Base-by-base conservation (phyloP, 192 early-diverging fungal species). In the Rhizophagus prolifer region DNA sequence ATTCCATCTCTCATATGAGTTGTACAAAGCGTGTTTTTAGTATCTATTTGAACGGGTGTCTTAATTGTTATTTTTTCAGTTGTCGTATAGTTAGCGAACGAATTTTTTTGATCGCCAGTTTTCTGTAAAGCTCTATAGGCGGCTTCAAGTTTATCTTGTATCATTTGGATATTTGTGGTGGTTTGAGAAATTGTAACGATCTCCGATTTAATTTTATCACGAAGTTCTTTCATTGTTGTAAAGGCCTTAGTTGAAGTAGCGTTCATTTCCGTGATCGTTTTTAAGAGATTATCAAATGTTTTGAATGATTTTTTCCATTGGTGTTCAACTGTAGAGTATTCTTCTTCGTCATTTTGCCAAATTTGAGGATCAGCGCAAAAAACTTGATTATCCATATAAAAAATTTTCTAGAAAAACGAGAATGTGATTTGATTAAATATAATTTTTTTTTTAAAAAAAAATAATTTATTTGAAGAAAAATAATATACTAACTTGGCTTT, bases 11-110 rank as follows among this genome's bases (percentile, higher is more conserved):
- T 70, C 2, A 70, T 10, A 70, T 70, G 44, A 47, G 19, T 3
- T 4, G n/a, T 54, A 54, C 68, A 70, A 70, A 70, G 44, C 5
- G 44, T 70, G 28, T 44, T 70, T 50, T 50, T 47, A 54, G 16
- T 14, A 8, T 1, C 4, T n/a, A n/a, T n/a, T n/a, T n/a, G n/a
- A 54, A 70, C 68, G 28, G 50, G 47, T 47, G 25, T 70, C 25
- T 44, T 47, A 28, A 70, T 3, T 54, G 3, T 70, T 1, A 70
- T 47, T 26, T 6, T 23, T 54, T 70, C 44, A 9, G 41, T 50
- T 21, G 9, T 70, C 50, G 68, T 50, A 70, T 70, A 70, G n/a
- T 70, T 70, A 23, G 66, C 66, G 25, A 68, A 68, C 0, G 66
- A 30, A 10, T 30, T 38, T 12, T 68, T 68, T 68, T 38, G 2